Base-by-base conservation (phyloP, 2,329 filamentous ascomycete species). In the Arthrobotrys megalospora region DNA sequence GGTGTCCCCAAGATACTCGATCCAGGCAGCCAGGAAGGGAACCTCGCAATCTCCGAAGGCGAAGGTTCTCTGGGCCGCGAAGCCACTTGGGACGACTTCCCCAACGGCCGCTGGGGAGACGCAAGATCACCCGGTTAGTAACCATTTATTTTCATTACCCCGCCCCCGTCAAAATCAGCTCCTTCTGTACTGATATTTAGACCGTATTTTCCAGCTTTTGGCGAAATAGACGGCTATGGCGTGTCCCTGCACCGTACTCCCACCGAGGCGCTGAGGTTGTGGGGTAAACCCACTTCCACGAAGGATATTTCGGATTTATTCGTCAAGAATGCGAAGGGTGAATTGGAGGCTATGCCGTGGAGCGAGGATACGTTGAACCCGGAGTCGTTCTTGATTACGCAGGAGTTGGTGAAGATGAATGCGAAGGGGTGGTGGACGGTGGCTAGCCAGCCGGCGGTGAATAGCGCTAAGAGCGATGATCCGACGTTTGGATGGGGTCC, bases 61-160 rank as follows among this genome's bases (percentile, higher is more conserved):
- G 92, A 97, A 82, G 96, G 95, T 24, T 89, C 92, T 2, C 87
- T 97, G 6, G 96, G 95, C 10, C 89, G 96, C 62, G 95, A 98
- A 86, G 96, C 96, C 38, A 99, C 96, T 0, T 99, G 96, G 96
- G 96, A 99, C 82, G 96, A 99, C 82, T 99, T 94, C 84, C 95
- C 95, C 80, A 98, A 98, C 86, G 96, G 95, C 32, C 90, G 95
- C 69, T 98, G 95, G 90, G 95, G 95, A 83, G 95, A 97, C 82
- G 93, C 94, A 3, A 90, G 95, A 65, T 97, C 94, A 1, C 94
- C 94, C 19, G 75, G 75, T 79, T 47, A 36, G 63, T 64, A 80
- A 32, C 12, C 47, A 60, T 6, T 62, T 19, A 60, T n/a, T 66
- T 60, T 48, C 41, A 21, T 50, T 43, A 60, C 10, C n/a, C 6